phyloP scores from a whole-genome alignment of 2,329 filamentous ascomycete genomes.

The Pseudogymnoascus sp. region DNA sequence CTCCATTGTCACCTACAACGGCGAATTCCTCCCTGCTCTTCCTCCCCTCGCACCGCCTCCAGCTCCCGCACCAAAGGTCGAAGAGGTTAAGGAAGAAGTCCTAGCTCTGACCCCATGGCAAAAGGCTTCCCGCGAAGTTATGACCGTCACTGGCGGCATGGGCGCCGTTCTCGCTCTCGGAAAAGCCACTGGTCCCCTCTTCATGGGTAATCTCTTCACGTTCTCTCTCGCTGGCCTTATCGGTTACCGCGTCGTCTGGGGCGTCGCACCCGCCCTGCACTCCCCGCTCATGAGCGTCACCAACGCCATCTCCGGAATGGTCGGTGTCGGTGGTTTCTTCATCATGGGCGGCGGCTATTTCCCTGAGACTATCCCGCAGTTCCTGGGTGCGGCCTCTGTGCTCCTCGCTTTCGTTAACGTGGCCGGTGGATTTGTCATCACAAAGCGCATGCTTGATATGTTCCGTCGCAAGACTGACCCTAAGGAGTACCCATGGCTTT shows the following conservation, averaged over 20 bases:
- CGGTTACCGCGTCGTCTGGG: slow-evolving; percentile 84
- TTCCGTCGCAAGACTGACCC: slow-evolving; percentile 77
- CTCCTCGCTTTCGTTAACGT: slow-evolving; percentile 83
- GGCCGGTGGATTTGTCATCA: slow-evolving; percentile 82
- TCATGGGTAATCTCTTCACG: slow-evolving; percentile 83
- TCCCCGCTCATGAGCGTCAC: slow-evolving; percentile 89
- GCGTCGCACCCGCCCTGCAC: slow-evolving; percentile 74
- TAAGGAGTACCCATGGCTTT: slow-evolving; percentile 82
- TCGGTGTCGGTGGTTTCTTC: slow-evolving; percentile 81
- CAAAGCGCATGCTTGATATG: slow-evolving; percentile 91
- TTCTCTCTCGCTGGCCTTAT: slow-evolving; percentile 79
- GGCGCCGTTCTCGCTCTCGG: slow-evolving; percentile 66
- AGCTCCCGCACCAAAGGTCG: slow-evolving; percentile 41
- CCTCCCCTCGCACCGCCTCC: slow-evolving; percentile 59
- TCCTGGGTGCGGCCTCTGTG: slow-evolving; percentile 71
- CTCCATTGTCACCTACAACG: slow-evolving; percentile 73
- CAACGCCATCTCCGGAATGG: slow-evolving; percentile 85
- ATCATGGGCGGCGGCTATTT: slow-evolving; percentile 77
- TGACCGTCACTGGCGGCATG: slow-evolving; percentile 70
- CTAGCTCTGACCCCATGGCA: slow-evolving; percentile 76
- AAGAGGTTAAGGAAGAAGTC: slow-evolving; percentile 45
- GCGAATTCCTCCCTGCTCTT: slow-evolving; percentile 67
- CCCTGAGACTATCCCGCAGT: slow-evolving; percentile 71
- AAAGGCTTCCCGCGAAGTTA: slow-evolving; percentile 68
- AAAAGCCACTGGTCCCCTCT: slow-evolving; percentile 72